Percentiles rank a stretch among this genome's conserved stretches.
Evolutionary conservation across 2,329 filamentous ascomycete genomes (phyloP).

Genomic region (Curvularia sp.): DNA sequence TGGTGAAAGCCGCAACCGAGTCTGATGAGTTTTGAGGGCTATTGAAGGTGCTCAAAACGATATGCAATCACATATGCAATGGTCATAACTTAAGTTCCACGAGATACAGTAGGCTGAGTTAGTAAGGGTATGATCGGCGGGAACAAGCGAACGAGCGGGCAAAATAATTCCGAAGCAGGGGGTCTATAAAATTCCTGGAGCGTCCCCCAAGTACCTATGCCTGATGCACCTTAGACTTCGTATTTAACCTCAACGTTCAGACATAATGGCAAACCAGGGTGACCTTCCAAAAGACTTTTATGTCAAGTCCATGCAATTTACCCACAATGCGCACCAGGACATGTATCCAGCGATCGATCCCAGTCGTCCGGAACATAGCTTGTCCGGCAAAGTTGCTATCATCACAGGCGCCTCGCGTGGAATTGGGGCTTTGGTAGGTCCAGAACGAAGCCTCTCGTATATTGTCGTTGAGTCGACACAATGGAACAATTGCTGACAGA

Average conservation of each 20-base stretch:
- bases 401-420: constrained; percentile 54
- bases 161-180: too few species aligned
- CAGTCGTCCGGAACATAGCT: constrained; percentile 37
- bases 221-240: not conserved
- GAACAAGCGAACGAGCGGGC: too few species aligned
- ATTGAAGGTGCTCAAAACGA: too few species aligned
- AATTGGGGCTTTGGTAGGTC: constrained; percentile 40
- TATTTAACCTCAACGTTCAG: not conserved
- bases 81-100: too few species aligned
- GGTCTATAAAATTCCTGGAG: too few species aligned
- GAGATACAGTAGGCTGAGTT: too few species aligned
- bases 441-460: not conserved
- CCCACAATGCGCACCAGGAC: constrained; percentile 38
- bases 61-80: too few species aligned
- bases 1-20: too few species aligned
- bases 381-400: constrained; percentile 49
- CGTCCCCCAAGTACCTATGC: not conserved
- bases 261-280: constrained; percentile 18
- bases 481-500: not conserved
- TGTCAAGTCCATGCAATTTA: constrained; percentile 24
- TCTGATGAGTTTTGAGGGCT: too few species aligned
- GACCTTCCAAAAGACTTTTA: constrained; percentile 23
- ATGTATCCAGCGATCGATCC: constrained; percentile 53
- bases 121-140: too few species aligned
- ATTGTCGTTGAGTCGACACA: not conserved